Base-by-base conservation (phyloP, 495 filamentous ascomycete genomes). In the Neurospora sp. region DNA sequence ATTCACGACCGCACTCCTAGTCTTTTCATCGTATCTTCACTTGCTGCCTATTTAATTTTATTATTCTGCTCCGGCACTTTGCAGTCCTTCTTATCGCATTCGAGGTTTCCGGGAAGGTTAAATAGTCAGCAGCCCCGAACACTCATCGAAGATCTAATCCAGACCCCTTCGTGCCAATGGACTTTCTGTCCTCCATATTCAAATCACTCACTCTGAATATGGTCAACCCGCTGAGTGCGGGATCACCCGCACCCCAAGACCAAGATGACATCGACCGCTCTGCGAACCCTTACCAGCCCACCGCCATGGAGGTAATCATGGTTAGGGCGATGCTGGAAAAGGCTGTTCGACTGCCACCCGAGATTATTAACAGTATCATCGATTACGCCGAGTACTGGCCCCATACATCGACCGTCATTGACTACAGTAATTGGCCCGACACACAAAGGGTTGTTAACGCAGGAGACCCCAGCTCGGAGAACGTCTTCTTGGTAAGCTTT, bases 311-410 rank as follows among this genome's bases (percentile, higher is more conserved):
- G 76, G 83, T 88, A 18, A 40, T 85, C 8, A 71, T 83, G 27
- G 82, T 86, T 42, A 88, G 85, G 74, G 71, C 76, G 8, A 85
- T 87, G 74, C 75, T 88, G 9, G 73, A 39, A 40, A 78, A 83
- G 54, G 72, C 77, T 9, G 77, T 83, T 41, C 73, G 77, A 2
- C 79, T 93, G 0, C 92, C 92, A 0, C 74, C 81, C 2, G 92
- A 94, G 73, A 76, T 94, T 27, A 77, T 92, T n/a, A 90, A 93
- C 79, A 79, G 83, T 70, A 88, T 94, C 41, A 76, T 92, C 71
- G 91, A 93, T 76, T 79, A 82, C 46, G 91, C 91, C 27, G 91
- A 92, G 79, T 93, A 93, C 77, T 94, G 92, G 92, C 86, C 88
- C 0, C 85, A 86, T 71, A 83, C 85, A 0, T 80, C 83, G 5